These are phyloP conservation scores for Ophiocordyceps sinensis DNA, from an alignment of 2,329 filamentous ascomycete genomes.

Conservation along the genomic window DNA sequence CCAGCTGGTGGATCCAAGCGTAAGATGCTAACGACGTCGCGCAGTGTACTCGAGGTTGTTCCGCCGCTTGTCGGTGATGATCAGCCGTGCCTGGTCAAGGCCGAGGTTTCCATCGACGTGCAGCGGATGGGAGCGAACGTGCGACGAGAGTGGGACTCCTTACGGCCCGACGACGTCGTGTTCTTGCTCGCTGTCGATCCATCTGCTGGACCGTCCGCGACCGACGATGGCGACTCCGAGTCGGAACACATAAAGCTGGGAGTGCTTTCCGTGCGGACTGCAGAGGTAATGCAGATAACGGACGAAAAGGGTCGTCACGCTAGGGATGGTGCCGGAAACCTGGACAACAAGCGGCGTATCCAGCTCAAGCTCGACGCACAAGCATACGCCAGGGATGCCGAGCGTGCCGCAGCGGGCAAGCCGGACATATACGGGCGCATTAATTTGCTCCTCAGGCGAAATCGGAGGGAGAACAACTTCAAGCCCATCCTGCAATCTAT, in stretches of 20 bases:
- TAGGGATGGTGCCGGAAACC: conserved; percentile 42
- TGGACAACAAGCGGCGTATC: conserved; percentile 58
- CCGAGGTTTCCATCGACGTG: conserved; percentile 75
- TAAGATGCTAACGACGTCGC: neutral
- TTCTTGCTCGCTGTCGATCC: conserved; percentile 71
- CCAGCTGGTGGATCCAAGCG: neutral
- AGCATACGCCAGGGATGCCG: conserved; percentile 65
- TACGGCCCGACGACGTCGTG: conserved; percentile 77
- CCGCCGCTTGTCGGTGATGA: conserved; percentile 72
- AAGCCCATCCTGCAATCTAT: conserved; percentile 87
- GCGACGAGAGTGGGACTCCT: conserved; percentile 75
- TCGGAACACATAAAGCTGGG: conserved; percentile 46
- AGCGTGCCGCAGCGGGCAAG: conserved; percentile 49
- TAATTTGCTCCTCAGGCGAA: conserved; percentile 73
- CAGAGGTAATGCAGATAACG: conserved; percentile 71
- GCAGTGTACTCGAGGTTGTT: conserved; percentile 64
- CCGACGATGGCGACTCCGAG: conserved; percentile 34
- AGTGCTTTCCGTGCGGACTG: conserved; percentile 59
- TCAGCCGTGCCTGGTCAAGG: conserved; percentile 70
- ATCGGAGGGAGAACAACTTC: conserved; percentile 91
- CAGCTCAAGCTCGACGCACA: conserved; percentile 68
- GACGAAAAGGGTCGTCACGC: conserved; percentile 71
- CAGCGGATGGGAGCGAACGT: conserved; percentile 62
- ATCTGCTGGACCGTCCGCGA: conserved; percentile 28
- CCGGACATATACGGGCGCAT: conserved; percentile 69